These are phyloP conservation scores for Cryptosporidium andersoni DNA, from an alignment of 169 alveolate species.

Conservation along the genomic window DNA sequence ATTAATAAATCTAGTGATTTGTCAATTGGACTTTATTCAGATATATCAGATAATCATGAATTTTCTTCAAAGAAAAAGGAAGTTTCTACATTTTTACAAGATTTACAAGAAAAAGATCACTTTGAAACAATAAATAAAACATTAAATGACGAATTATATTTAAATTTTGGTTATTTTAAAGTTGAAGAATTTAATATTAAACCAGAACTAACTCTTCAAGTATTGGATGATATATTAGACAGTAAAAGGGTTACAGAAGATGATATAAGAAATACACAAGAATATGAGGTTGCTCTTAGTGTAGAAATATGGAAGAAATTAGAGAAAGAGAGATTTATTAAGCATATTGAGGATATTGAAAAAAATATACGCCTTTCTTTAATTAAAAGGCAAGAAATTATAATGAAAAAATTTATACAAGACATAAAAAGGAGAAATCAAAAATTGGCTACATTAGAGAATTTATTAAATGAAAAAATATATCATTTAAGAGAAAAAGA, in stretches of 20 bases:
- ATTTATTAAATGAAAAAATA: constrained; percentile 31
- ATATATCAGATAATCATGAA: too few species aligned
- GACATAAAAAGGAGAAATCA: constrained; percentile 23
- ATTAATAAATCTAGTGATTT: too few species aligned
- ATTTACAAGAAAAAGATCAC: too few species aligned
- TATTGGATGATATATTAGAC: constrained; percentile 3
- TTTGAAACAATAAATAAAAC: too few species aligned
- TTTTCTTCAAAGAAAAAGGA: too few species aligned
- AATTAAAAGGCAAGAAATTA: constrained; percentile 40
- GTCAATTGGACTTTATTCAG: too few species aligned
- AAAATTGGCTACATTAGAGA: constrained; percentile 49
- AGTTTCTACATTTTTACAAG: not conserved
- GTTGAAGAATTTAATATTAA: constrained; percentile 7
- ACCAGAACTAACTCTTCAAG: not conserved
- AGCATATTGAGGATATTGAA: constrained; percentile 33
- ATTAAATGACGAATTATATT: not conserved
- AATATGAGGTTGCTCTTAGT: not conserved
- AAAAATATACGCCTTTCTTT: constrained; percentile 29
- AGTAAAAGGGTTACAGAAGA: not conserved
- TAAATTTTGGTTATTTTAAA: constrained; percentile 28
- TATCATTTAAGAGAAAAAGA: constrained; percentile 50
- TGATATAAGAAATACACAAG: constrained; percentile 1
- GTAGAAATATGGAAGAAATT: constrained; percentile 26
- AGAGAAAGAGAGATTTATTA: constrained; percentile 51
- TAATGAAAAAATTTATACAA: constrained; percentile 36